Evolutionary conservation across 495 filamentous ascomycete genomes (phyloP).

Genomic region (Xylaria scruposa): DNA sequence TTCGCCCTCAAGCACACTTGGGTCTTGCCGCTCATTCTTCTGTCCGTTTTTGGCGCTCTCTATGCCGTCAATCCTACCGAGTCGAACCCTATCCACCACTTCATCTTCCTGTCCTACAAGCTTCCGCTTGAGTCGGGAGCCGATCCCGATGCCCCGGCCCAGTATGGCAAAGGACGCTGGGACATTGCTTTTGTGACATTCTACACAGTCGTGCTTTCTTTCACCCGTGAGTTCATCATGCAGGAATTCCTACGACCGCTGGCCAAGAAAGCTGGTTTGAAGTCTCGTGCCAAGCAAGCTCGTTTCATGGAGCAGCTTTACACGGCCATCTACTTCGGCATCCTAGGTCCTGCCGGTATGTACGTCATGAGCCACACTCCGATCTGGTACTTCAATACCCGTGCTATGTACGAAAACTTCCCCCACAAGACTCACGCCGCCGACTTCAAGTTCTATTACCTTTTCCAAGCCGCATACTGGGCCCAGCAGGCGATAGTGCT

Average conservation of each 20-base stretch:
- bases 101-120: conserved; percentile 93
- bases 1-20: conserved; percentile 76
- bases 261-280: conserved; percentile 73
- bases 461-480: conserved; percentile 97
- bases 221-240: conserved; percentile 97
- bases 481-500: conserved; percentile 93
- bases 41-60: conserved; percentile 66
- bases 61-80: conserved; percentile 81
- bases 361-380: conserved; percentile 91
- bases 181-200: conserved; percentile 90
- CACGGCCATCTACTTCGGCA: conserved; percentile 90
- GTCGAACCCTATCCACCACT: conserved; percentile 82
- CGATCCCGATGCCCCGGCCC: conserved; percentile 59
- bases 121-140: conserved; percentile 59
- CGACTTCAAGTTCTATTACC: conserved; percentile 95
- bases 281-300: conserved; percentile 76
- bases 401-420: conserved; percentile 88
- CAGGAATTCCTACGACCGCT: conserved; percentile 85
- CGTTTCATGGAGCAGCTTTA: conserved; percentile 99
- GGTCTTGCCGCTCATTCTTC: conserved; percentile 77
- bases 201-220: conserved; percentile 87
- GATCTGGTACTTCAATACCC: conserved; percentile 98
- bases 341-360: conserved; percentile 86
- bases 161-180: conserved; percentile 98
- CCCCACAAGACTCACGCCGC: conserved; percentile 86